Percentiles rank a stretch among this genome's conserved stretches.
phyloP scores from a whole-genome alignment of 75 land plant species.

The Chamaecyparis obtusa region DNA sequence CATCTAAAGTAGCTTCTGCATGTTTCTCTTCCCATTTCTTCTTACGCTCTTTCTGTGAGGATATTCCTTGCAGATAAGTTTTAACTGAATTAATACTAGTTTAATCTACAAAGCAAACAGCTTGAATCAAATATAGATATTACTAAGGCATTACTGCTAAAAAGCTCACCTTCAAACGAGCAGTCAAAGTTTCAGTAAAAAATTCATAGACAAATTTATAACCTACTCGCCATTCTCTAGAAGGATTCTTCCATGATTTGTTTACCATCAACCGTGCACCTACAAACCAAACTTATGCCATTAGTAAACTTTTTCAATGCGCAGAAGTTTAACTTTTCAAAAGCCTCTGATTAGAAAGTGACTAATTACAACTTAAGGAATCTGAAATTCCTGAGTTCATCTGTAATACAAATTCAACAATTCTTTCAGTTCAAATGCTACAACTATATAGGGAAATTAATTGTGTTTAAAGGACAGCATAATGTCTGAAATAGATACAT shows the following conservation, averaged over 20 bases:
- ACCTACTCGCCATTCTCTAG: slow-evolving; percentile 97
- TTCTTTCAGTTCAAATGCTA: not conserved
- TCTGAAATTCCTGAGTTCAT: not conserved
- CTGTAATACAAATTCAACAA: not conserved
- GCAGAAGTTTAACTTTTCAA: not conserved
- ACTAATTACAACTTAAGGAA: slow-evolving; percentile 5
- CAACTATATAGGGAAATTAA: not conserved
- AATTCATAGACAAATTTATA: slow-evolving; percentile 76
- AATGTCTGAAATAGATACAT: not conserved
- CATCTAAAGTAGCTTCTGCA: slow-evolving; percentile 73
- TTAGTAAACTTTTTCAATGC: not conserved
- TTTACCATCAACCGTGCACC: slow-evolving; percentile 66
- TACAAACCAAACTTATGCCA: slow-evolving; percentile 8
- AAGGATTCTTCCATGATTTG: slow-evolving; percentile 85
- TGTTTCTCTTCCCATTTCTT: slow-evolving; percentile 91
- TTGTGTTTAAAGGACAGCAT: not conserved
- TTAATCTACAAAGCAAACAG: not conserved
- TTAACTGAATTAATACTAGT: not conserved
- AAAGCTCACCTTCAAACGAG: slow-evolving; percentile 75
- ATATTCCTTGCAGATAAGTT: slow-evolving; percentile 8
- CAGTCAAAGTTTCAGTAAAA: slow-evolving; percentile 67
- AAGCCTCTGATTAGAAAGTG: not conserved
- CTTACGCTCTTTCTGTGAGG: slow-evolving; percentile 78
- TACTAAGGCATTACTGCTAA: not conserved
- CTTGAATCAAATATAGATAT: not conserved